Evolutionary conservation across 23 red algal species (phyloP).

Genomic region (Gracilaria gracilis): DNA sequence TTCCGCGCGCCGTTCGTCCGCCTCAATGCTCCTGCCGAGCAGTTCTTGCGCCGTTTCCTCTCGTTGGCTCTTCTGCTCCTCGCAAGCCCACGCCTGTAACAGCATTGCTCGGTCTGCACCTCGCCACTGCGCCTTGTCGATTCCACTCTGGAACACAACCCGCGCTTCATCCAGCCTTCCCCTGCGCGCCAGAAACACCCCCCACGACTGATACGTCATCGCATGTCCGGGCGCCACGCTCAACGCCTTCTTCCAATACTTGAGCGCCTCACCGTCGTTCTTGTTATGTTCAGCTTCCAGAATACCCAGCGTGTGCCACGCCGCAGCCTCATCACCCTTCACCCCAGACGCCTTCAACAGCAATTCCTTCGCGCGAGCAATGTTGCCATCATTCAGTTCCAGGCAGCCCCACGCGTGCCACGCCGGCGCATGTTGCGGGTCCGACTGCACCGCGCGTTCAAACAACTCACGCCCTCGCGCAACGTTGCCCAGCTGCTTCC

Average conservation of each 20-base stretch:
- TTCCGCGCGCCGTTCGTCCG: constrained; percentile 34
- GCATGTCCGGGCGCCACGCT: constrained; percentile 43
- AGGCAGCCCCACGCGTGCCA: constrained; percentile 76
- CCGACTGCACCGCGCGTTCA: constrained; percentile 60
- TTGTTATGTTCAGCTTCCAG: constrained; percentile 21
- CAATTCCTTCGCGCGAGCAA: constrained; percentile 49
- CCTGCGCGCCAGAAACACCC: constrained; percentile 3
- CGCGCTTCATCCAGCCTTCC: constrained; percentile 13
- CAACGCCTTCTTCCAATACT: constrained; percentile 36
- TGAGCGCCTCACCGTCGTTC: background rate
- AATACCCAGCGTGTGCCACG: constrained; percentile 59
- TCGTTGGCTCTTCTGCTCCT: constrained; percentile 14
- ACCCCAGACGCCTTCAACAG: constrained; percentile 35
- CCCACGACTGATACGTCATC: constrained; percentile 79
- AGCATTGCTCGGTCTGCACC: constrained; percentile 24
- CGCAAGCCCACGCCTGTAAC: constrained; percentile 36
- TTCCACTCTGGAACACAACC: background rate
- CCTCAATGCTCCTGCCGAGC: constrained; percentile 10
- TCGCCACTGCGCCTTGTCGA: background rate
- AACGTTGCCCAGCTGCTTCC: constrained; percentile 52
- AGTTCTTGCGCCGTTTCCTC: constrained; percentile 1
- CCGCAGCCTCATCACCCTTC: constrained; percentile 10
- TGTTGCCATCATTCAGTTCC: constrained; percentile 49
- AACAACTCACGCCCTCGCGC: constrained; percentile 60
- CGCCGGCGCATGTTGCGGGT: constrained; percentile 49